Evolutionary conservation across 345 rosid species (phyloP).

Genomic region (Erysimum cheiranthoides): DNA sequence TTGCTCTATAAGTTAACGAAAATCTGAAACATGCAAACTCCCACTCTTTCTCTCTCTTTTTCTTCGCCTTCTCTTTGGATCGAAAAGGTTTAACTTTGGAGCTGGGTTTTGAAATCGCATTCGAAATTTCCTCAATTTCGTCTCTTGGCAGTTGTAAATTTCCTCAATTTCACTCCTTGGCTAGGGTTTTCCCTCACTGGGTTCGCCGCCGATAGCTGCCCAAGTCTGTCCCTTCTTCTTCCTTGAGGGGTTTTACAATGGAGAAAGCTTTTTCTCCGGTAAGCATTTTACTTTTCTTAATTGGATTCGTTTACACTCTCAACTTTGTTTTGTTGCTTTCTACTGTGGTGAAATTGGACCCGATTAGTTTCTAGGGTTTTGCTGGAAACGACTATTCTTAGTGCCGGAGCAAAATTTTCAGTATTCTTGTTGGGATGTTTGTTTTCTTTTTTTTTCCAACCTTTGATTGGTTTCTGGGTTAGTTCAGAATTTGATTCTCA

Average conservation of each 20-base stretch:
- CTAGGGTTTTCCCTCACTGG: constrained; percentile 25
- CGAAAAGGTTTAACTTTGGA: constrained; percentile 10
- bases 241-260: constrained; percentile 1
- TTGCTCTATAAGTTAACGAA: constrained; percentile 31
- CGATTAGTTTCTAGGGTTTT: constrained; percentile 42
- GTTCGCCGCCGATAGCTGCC: constrained; percentile 35
- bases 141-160: neutral
- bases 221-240: constrained; percentile 17
- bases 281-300: constrained; percentile 24
- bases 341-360: constrained; percentile 9
- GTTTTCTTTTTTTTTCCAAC: too few species aligned
- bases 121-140: neutral
- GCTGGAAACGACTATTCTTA: neutral
- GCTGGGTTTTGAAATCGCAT: neutral
- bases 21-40: constrained; percentile 28
- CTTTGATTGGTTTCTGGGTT: neutral
- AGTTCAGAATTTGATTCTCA: neutral
- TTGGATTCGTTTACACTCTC: constrained; percentile 15
- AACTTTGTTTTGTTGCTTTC: constrained; percentile 10
- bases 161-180: constrained; percentile 15
- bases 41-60: constrained; percentile 17
- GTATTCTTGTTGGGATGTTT: neutral
- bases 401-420: neutral
- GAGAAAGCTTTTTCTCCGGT: constrained; percentile 30
- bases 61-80: constrained; percentile 21